Evolutionary conservation across 2,329 filamentous ascomycete genomes (phyloP).

Genomic region (Fusarium sp.): DNA sequence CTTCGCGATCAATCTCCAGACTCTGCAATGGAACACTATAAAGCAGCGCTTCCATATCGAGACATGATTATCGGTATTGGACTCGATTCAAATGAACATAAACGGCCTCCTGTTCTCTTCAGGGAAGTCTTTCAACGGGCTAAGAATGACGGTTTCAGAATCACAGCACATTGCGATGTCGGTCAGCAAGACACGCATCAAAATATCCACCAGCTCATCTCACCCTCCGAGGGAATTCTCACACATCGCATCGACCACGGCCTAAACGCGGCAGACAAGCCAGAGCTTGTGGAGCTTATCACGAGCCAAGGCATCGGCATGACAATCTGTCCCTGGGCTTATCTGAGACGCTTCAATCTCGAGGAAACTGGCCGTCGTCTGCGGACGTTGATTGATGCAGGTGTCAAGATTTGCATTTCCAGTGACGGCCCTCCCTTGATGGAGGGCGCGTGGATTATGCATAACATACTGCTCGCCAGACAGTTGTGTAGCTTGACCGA

Average conservation of each 20-base stretch:
- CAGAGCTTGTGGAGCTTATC: background rate
- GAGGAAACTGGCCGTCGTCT: background rate
- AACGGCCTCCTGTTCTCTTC: background rate
- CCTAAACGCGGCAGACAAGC: background rate
- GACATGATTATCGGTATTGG: background rate
- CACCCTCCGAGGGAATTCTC: background rate
- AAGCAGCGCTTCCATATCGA: background rate
- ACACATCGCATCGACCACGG: background rate
- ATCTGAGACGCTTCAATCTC: background rate
- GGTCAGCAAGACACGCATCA: background rate
- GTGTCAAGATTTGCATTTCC: background rate
- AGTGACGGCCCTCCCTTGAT: background rate
- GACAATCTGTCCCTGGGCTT: background rate
- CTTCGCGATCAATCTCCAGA: background rate
- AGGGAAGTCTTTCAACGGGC: background rate
- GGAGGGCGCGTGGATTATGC: background rate
- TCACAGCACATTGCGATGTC: background rate
- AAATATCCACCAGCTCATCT: background rate
- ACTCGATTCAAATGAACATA: background rate
- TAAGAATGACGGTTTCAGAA: background rate
- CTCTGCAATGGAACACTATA: background rate
- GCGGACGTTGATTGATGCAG: background rate
- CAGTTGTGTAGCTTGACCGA: background rate
- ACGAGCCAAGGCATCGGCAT: background rate
- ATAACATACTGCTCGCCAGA: background rate